A percentile compares a stretch with the other conserved stretches of the same genome.
Conservation (phyloP, 768 basidiomycete genomes). For the Lanmaoa pseudosensibilis region DNA sequence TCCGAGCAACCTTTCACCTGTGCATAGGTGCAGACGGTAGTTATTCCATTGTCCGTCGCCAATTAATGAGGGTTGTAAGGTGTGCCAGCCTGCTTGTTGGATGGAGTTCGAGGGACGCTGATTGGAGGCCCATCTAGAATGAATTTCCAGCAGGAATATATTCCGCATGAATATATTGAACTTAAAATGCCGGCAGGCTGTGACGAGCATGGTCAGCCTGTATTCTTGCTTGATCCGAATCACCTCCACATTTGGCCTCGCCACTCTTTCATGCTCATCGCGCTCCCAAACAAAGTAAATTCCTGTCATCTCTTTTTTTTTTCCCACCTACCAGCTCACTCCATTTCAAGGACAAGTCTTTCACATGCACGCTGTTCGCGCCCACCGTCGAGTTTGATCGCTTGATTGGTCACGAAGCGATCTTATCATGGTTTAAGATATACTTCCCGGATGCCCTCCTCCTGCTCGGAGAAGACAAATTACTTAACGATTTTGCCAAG, state of each 20-base stretch:
- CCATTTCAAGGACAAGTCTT: conserved; percentile 79
- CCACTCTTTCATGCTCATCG: conserved; percentile 99
- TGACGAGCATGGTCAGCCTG: conserved; percentile 57
- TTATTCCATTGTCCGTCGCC: conserved; percentile 85
- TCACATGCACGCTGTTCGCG: conserved; percentile 96
- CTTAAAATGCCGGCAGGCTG: conserved; percentile 87
- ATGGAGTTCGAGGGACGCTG: conserved; percentile 10
- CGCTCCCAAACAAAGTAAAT: conserved; percentile 91
- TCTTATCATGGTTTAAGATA: conserved; percentile 72
- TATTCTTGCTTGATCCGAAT: conserved; percentile 86
- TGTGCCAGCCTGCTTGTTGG: conserved; percentile 39
- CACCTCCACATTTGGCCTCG: conserved; percentile 99
- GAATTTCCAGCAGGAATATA: conserved; percentile 94
- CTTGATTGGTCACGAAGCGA: conserved; percentile 55
- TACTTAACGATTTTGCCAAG: conserved; percentile 74
- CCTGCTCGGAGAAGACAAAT: conserved; percentile 76
- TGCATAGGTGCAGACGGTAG: conserved; percentile 94
- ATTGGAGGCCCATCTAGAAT: conserved; percentile 59
- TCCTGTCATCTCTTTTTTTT: conserved; percentile 22
- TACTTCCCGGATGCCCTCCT: conserved; percentile 89
- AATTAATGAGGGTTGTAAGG: conserved; percentile 95
- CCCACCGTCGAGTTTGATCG: conserved; percentile 75
- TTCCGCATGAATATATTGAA: conserved; percentile 95
- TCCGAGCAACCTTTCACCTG: conserved; percentile 63
- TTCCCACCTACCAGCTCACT: conserved; percentile 28